Conservation (phyloP, 176 grass and related monocot species). For the Chrysopogon serrulatus region DNA sequence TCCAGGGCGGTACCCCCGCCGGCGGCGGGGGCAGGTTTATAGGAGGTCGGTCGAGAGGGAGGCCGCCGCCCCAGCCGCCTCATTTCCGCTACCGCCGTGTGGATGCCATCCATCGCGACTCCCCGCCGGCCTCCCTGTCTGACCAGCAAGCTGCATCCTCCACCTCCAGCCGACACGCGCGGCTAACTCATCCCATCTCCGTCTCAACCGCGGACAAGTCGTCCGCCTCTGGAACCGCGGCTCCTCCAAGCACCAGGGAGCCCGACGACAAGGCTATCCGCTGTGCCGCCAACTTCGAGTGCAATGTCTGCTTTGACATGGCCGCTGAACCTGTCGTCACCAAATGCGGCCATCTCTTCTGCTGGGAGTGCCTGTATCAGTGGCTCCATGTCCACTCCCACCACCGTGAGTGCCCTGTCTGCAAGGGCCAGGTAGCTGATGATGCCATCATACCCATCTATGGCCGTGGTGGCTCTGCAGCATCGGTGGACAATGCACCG, state of each 20-base stretch:
- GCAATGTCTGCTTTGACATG: conserved; percentile 85
- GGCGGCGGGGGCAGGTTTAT: neutral
- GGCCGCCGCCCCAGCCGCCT: neutral
- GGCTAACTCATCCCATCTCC: neutral
- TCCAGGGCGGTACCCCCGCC: neutral
- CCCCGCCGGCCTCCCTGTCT: neutral
- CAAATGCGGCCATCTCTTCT: conserved; percentile 85
- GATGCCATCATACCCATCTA: conserved; percentile 76
- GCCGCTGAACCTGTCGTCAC: conserved; percentile 79
- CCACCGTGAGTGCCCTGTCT: conserved; percentile 80
- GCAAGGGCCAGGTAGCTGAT: conserved; percentile 76
- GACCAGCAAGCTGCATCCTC: conserved; percentile 14
- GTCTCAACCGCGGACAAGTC: conserved; percentile 8
- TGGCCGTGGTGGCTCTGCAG: conserved; percentile 61
- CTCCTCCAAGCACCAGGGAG: neutral
- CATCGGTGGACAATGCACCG: conserved; percentile 6
- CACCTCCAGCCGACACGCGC: neutral
- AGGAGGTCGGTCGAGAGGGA: neutral
- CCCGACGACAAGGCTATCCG: conserved; percentile 27
- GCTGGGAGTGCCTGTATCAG: conserved; percentile 88
- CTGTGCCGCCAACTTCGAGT: conserved; percentile 70
- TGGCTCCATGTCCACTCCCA: conserved; percentile 82
- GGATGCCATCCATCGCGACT: neutral
- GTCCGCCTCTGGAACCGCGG: neutral
- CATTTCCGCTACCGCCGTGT: conserved; percentile 23